Conservation (phyloP, 495 filamentous ascomycete genomes). For the Daldinia bambusicola region DNA sequence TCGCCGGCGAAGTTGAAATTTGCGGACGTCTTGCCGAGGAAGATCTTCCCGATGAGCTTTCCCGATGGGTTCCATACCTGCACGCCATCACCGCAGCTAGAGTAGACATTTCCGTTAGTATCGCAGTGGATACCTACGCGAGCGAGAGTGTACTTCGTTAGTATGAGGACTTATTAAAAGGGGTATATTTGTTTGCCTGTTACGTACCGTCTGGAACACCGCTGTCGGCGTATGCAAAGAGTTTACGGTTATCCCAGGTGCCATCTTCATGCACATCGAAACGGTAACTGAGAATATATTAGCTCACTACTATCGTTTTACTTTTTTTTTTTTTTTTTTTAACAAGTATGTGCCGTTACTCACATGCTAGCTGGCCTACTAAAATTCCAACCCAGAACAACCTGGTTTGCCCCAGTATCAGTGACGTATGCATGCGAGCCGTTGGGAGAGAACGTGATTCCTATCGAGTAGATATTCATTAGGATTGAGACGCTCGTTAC, state of each 20-base stretch:
- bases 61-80: slow-evolving; percentile 69
- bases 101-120: slow-evolving; percentile 68
- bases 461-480: slow-evolving; percentile 26
- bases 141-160: background rate
- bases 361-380: slow-evolving; percentile 54
- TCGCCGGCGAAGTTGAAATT: slow-evolving; percentile 69
- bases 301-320: too few relatives aligned
- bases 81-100: slow-evolving; percentile 69
- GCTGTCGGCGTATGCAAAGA: slow-evolving; percentile 66
- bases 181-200: background rate
- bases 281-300: slow-evolving; percentile 48
- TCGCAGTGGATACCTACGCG: slow-evolving; percentile 64
- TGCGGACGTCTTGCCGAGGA: slow-evolving; percentile 54
- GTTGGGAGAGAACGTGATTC: slow-evolving; percentile 66
- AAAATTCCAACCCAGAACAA: slow-evolving; percentile 53
- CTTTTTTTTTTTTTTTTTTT: too few relatives aligned
- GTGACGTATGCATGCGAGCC: slow-evolving; percentile 64
- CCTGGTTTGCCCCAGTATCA: slow-evolving; percentile 62
- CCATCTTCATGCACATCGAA: slow-evolving; percentile 55
- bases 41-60: slow-evolving; percentile 68
- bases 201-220: slow-evolving; percentile 65
- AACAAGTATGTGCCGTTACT: slow-evolving; percentile 12
- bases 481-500: background rate
- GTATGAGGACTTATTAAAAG: background rate
- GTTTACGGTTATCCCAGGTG: slow-evolving; percentile 56